A percentile compares a stretch with the other conserved stretches of the same genome.
Conservation (phyloP, 1,284 basidiomycete genomes). For the Cutaneotrichosporon dermatis region DNA sequence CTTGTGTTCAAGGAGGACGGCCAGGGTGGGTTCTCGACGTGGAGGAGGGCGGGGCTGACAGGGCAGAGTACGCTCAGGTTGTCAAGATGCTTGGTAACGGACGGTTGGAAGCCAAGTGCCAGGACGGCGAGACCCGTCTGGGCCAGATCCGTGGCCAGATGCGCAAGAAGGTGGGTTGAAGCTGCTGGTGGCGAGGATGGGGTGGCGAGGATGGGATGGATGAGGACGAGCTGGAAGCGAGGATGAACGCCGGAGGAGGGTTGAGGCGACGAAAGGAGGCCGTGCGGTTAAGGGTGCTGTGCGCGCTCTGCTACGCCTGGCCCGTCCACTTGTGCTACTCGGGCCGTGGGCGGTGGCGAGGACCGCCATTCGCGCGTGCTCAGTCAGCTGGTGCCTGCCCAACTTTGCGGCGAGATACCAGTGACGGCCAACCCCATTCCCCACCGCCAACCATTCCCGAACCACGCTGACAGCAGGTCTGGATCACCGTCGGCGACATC, state of each 20-base stretch:
- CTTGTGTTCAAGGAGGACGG: conserved; percentile 98
- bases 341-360: not conserved
- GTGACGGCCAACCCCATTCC: not conserved
- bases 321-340: not conserved
- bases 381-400: too few species aligned
- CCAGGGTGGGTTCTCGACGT: conserved; percentile 56
- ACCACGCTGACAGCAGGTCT: conserved; percentile 61
- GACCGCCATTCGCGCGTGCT: not conserved
- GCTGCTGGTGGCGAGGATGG: not conserved
- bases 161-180: conserved; percentile 82
- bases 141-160: conserved; percentile 99
- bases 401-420: too few species aligned
- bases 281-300: not conserved
- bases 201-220: not conserved
- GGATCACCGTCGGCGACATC: conserved; percentile 99
- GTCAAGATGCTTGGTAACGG: conserved; percentile 99
- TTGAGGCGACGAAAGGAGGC: not conserved
- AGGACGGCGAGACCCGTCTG: conserved; percentile 96
- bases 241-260: too few species aligned
- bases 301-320: not conserved
- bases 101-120: conserved; percentile 92
- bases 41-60: not conserved
- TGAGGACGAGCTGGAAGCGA: too few species aligned
- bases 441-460: not conserved
- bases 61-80: conserved; percentile 92